phyloP scores from a whole-genome alignment of 108 stramenopile species.

The Cyclotella cryptica region DNA sequence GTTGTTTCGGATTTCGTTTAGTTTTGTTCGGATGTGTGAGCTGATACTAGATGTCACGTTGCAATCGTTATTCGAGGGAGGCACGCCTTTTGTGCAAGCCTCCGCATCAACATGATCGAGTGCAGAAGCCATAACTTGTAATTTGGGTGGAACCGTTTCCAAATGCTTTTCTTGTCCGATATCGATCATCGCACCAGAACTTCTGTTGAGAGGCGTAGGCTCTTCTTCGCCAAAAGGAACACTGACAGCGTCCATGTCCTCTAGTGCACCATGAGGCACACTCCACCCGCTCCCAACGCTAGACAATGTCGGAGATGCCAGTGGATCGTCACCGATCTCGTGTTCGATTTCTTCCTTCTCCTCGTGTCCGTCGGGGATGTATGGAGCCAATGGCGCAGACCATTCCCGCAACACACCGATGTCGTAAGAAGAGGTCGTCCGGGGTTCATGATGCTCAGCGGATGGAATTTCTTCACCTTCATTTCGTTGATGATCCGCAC shows the following conservation, averaged over 20 bases:
- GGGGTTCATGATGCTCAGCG: neutral
- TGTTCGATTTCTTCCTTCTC: constrained; percentile 41
- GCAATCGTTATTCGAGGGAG: neutral
- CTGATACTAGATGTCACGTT: constrained; percentile 3
- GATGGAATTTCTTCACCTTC: neutral
- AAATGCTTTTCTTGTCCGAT: constrained; percentile 13
- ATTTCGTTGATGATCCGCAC: neutral
- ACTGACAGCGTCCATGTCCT: constrained; percentile 9
- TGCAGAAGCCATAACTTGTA: constrained; percentile 1
- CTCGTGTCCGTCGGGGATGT: neutral
- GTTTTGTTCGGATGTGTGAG: constrained; percentile 13
- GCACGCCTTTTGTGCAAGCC: constrained; percentile 6
- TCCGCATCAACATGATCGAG: constrained; percentile 50
- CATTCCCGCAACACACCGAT: constrained; percentile 21
- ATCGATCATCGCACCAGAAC: neutral
- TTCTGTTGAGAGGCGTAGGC: constrained; percentile 10
- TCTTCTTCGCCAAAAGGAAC: constrained; percentile 33
- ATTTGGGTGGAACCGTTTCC: neutral
- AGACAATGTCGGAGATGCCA: constrained; percentile 44
- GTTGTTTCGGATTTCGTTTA: constrained; percentile 36
- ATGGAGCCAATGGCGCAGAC: constrained; percentile 4
- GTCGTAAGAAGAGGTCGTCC: neutral
- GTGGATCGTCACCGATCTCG: constrained; percentile 61
- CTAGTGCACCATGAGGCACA: constrained; percentile 20
- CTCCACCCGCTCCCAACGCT: constrained; percentile 43